phyloP scores from a whole-genome alignment of 345 rosid species.

The Brassica rapa region DNA sequence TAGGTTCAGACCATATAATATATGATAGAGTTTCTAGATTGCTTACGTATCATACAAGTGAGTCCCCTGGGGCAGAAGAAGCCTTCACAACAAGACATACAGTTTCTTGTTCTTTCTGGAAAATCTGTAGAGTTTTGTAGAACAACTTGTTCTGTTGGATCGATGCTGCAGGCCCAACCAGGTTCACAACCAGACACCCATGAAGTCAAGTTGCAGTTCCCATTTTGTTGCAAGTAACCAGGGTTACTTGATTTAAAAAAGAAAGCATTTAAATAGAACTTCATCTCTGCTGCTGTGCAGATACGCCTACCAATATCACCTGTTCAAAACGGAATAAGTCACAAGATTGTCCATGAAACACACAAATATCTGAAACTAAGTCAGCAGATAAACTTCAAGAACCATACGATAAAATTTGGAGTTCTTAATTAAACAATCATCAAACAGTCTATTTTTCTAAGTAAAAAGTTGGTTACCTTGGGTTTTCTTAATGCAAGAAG shows the following conservation, averaged over 20 bases:
- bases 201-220: slow-evolving; percentile 76
- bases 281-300: slow-evolving; percentile 82
- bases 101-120: slow-evolving; percentile 62
- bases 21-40: not conserved
- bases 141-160: slow-evolving; percentile 48
- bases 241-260: slow-evolving; percentile 41
- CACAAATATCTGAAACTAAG: not conserved
- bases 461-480: slow-evolving; percentile 48
- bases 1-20: not conserved
- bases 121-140: slow-evolving; percentile 52
- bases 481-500: slow-evolving; percentile 59
- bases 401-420: not conserved
- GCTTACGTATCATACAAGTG: slow-evolving; percentile 97
- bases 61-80: slow-evolving; percentile 92
- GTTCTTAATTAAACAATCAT: not conserved
- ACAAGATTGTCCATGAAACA: not conserved
- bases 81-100: slow-evolving; percentile 83
- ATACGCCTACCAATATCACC: slow-evolving; percentile 55
- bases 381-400: slow-evolving; percentile 15
- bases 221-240: slow-evolving; percentile 58
- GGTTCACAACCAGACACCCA: slow-evolving; percentile 97
- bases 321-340: slow-evolving; percentile 35
- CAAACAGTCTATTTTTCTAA: not conserved
- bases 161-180: slow-evolving; percentile 88
- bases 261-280: slow-evolving; percentile 63